Evolutionary conservation across 257 asterid species (phyloP).

Genomic region (Scutellaria barbata): DNA sequence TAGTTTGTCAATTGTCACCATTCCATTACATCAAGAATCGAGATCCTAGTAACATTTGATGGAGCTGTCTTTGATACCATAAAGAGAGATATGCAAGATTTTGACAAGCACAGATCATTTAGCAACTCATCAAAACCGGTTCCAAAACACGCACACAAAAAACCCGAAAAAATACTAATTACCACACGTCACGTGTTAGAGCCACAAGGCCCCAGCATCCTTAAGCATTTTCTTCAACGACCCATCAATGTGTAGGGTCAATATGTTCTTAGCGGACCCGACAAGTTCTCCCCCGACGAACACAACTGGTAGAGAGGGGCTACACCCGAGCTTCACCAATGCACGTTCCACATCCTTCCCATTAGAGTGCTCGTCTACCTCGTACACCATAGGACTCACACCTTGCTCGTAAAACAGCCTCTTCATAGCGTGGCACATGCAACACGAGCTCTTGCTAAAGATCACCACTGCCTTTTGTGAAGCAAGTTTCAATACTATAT

Average conservation of each 20-base stretch:
- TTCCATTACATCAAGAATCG: no score
- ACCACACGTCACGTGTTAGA: neutral
- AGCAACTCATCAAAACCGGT: no score
- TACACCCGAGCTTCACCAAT: slow-evolving; percentile 58
- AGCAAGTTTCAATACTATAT: slow-evolving; percentile 17
- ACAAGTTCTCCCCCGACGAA: slow-evolving; percentile 65
- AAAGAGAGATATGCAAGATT: no score
- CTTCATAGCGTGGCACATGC: slow-evolving; percentile 82
- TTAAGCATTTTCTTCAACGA: slow-evolving; percentile 68
- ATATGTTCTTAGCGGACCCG: slow-evolving; percentile 55
- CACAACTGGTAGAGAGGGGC: slow-evolving; percentile 65
- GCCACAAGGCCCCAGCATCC: slow-evolving; percentile 63
- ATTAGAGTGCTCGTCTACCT: slow-evolving; percentile 54
- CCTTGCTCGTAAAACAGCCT: slow-evolving; percentile 72
- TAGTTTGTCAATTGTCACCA: no score
- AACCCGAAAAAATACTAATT: no score
- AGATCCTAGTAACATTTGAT: no score
- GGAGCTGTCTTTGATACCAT: no score
- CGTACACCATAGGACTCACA: slow-evolving; percentile 63
- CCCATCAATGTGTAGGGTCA: slow-evolving; percentile 69
- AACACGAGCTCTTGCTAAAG: slow-evolving; percentile 73
- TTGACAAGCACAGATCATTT: no score
- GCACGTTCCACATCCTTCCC: slow-evolving; percentile 67
- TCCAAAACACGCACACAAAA: no score
- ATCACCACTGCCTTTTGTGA: slow-evolving; percentile 57